Percentiles rank a stretch among this genome's conserved stretches.
These are phyloP conservation scores for Starmerella sirachaensis DNA, from an alignment of 805 yeast species.

Conservation along the genomic window DNA sequence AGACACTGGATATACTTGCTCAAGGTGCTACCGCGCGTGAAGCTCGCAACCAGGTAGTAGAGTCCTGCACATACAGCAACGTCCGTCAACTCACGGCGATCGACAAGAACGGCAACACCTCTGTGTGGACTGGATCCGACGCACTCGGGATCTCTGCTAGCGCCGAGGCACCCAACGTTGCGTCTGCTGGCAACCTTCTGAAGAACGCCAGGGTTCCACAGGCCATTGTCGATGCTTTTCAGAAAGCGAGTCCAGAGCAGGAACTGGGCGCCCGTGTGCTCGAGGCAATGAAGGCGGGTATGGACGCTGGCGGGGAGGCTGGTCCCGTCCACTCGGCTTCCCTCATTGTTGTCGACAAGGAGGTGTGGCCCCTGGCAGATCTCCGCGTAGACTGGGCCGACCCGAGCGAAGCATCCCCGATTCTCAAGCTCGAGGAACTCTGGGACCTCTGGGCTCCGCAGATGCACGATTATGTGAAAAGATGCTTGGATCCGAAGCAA, in stretches of 20 bases:
- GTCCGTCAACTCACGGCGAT: slow-evolving; percentile 16
- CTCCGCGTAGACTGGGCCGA: slow-evolving; percentile 18
- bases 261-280: slow-evolving; percentile 15
- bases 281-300: slow-evolving; percentile 18
- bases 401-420: slow-evolving; percentile 9
- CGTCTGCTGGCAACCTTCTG: slow-evolving; percentile 18
- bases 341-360: slow-evolving; percentile 12
- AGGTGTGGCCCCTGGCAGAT: slow-evolving; percentile 17
- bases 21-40: slow-evolving; percentile 10
- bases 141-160: slow-evolving; percentile 13
- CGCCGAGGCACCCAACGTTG: slow-evolving; percentile 10
- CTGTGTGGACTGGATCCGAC: slow-evolving; percentile 16
- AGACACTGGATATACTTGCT: slow-evolving; percentile 9
- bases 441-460: slow-evolving; percentile 17
- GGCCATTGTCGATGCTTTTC: slow-evolving; percentile 13
- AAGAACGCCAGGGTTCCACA: slow-evolving; percentile 7
- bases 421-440: slow-evolving; percentile 9
- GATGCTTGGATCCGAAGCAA: slow-evolving; percentile 12
- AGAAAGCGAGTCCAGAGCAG: slow-evolving; percentile 1
- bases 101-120: slow-evolving; percentile 13
- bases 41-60: slow-evolving; percentile 7
- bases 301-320: slow-evolving; percentile 19
- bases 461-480: slow-evolving; percentile 17
- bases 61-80: slow-evolving; percentile 4
- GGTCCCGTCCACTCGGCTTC: slow-evolving; percentile 19